These are phyloP conservation scores for Phylloporus arenicola DNA, from an alignment of 768 basidiomycete genomes.

Conservation along the genomic window DNA sequence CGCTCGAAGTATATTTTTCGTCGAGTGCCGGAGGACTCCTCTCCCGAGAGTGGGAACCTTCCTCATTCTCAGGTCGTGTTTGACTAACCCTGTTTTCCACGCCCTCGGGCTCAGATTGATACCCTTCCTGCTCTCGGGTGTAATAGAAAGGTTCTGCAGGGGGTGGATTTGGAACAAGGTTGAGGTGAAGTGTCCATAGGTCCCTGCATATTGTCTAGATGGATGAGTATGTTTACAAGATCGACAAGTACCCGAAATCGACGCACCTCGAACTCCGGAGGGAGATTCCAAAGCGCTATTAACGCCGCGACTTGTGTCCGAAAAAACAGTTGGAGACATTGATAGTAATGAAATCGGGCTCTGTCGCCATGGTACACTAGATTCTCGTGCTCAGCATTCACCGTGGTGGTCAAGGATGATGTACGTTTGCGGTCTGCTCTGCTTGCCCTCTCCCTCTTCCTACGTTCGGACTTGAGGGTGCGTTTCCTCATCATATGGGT, in stretches of 20 bases:
- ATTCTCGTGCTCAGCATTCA: background rate
- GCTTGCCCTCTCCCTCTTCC: slow-evolving; percentile 46
- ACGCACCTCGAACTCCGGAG: slow-evolving; percentile 72
- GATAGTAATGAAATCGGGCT: slow-evolving; percentile 74
- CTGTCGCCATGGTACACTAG: slow-evolving; percentile 81
- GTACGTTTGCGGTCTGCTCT: slow-evolving; percentile 58
- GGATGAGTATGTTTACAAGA: slow-evolving; percentile 5
- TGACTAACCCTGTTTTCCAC: background rate
- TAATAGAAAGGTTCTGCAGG: slow-evolving; percentile 55
- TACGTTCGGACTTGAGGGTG: slow-evolving; percentile 50
- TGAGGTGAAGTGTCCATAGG: slow-evolving; percentile 74
- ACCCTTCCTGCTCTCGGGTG: slow-evolving; percentile 34
- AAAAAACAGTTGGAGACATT: slow-evolving; percentile 77
- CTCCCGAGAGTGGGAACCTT: slow-evolving; percentile 2
- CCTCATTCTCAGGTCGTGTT: slow-evolving; percentile 17
- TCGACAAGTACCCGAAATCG: background rate
- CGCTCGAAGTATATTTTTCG: slow-evolving; percentile 10
- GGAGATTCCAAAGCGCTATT: slow-evolving; percentile 60
- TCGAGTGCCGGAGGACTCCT: slow-evolving; percentile 10
- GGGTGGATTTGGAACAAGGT: slow-evolving; percentile 52
- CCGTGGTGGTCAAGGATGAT: slow-evolving; percentile 8
- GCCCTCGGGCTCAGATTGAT: slow-evolving; percentile 8
- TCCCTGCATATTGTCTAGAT: slow-evolving; percentile 67
- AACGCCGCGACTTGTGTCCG: slow-evolving; percentile 70
- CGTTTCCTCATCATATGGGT: slow-evolving; percentile 63